Evolutionary conservation across 2,329 filamentous ascomycete genomes (phyloP).

Genomic region (Penicillium brasilianum): DNA sequence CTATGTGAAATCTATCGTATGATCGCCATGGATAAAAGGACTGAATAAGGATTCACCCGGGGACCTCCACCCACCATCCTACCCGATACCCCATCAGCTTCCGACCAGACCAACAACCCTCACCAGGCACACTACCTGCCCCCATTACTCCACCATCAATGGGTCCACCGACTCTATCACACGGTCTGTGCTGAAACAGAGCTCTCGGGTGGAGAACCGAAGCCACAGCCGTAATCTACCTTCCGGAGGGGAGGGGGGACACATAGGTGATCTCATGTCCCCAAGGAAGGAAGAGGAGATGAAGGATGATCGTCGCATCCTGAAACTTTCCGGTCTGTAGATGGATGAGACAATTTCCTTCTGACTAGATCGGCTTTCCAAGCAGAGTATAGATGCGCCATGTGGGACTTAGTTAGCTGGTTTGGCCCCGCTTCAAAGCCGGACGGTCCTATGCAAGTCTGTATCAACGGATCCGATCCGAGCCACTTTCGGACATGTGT

Average conservation of each 20-base stretch:
- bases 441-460: neutral
- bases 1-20: neutral
- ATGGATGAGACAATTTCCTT: neutral
- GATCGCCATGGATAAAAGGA: neutral
- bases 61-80: neutral
- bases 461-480: neutral
- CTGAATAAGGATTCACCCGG: neutral
- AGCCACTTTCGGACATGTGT: neutral
- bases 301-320: slow-evolving; percentile 1
- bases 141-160: neutral
- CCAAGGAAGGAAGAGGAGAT: neutral
- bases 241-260: neutral
- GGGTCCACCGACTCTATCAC: slow-evolving; percentile 7
- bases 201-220: slow-evolving; percentile 23
- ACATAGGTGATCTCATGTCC: slow-evolving; percentile 4
- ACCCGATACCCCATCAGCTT: neutral
- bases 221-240: slow-evolving; percentile 28
- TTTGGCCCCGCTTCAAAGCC: slow-evolving; percentile 3
- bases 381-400: neutral
- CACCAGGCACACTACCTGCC: slow-evolving; percentile 1
- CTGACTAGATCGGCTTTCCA: neutral
- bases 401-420: neutral
- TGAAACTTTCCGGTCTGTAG: neutral
- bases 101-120: slow-evolving; percentile 4
- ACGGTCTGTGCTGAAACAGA: slow-evolving; percentile 19